Evolutionary conservation across 2,329 filamentous ascomycete species (phyloP).

Genomic region (Fusarium torulosum): DNA sequence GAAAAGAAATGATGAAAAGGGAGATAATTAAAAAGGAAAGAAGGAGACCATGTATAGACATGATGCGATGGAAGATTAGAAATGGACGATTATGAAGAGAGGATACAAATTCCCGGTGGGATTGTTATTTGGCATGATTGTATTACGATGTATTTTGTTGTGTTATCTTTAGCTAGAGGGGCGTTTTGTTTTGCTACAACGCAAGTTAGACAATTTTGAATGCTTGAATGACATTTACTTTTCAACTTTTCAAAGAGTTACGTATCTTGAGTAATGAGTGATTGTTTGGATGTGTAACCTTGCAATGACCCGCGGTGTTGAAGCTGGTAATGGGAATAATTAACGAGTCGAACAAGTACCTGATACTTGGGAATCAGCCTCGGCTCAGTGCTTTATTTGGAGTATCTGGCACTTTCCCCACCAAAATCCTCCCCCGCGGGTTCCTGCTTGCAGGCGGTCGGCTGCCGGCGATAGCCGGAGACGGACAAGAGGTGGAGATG

Average conservation of each 20-base stretch:
- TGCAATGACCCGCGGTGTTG: conserved; percentile 1
- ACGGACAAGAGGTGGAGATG: conserved; percentile 35
- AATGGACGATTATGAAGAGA: conserved; percentile 45
- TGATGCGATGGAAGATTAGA: conserved; percentile 37
- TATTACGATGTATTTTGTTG: conserved; percentile 47
- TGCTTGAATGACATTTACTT: conserved; percentile 32
- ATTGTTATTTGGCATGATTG: conserved; percentile 43
- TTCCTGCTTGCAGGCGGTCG: conserved; percentile 30
- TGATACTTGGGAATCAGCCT: background rate
- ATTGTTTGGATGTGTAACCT: background rate
- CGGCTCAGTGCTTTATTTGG: background rate
- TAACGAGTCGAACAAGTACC: conserved; percentile 14
- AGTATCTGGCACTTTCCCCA: background rate
- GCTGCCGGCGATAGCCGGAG: conserved; percentile 47
- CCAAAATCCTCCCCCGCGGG: background rate
- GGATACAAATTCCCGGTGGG: conserved; percentile 40
- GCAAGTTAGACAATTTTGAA: conserved; percentile 41
- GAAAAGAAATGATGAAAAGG: conserved; percentile 22
- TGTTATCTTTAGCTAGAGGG: conserved; percentile 42
- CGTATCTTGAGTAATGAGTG: background rate
- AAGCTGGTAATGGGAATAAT: conserved; percentile 22
- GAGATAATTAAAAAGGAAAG: conserved; percentile 13
- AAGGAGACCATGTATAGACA: conserved; percentile 19
- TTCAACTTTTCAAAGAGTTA: background rate
- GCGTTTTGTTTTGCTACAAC: conserved; percentile 42